Conservation (phyloP, 2,329 filamentous ascomycete species). For the Aspergillus pseudoglaucus region DNA sequence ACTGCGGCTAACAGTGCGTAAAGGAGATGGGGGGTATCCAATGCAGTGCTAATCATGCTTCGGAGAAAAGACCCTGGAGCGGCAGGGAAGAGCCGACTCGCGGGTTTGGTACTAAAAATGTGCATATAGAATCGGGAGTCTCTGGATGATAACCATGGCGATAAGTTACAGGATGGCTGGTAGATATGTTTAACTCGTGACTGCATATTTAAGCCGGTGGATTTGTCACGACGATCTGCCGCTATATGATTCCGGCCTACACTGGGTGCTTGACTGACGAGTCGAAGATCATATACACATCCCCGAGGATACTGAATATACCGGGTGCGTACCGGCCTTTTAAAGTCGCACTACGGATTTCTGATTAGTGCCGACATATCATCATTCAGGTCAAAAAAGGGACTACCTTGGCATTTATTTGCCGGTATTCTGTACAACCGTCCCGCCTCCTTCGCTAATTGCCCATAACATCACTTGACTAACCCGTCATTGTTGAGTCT, state of each 20-base stretch:
- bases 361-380: neutral
- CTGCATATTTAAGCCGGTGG: no score
- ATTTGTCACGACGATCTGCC: no score
- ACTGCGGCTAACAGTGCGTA: conserved; percentile 22
- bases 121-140: conserved; percentile 23
- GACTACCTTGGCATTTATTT: conserved; percentile 24
- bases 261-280: no score
- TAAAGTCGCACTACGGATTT: conserved; percentile 18
- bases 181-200: neutral
- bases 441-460: conserved; percentile 20
- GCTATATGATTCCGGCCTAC: no score
- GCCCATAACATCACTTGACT: neutral
- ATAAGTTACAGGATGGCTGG: conserved; percentile 12
- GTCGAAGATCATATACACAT: conserved; percentile 16
- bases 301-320: conserved; percentile 19
- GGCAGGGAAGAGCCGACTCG: conserved; percentile 20
- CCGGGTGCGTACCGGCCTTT: conserved; percentile 18
- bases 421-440: conserved; percentile 24
- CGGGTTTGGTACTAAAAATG: conserved; percentile 19
- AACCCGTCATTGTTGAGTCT: no score
- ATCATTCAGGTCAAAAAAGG: neutral
- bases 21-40: conserved; percentile 21
- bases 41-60: conserved; percentile 16
- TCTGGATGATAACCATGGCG: conserved; percentile 12
- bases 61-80: conserved; percentile 18